Conservation (phyloP, 1,139 yeast genomes). For the Lodderomyces oxycetoniae region DNA sequence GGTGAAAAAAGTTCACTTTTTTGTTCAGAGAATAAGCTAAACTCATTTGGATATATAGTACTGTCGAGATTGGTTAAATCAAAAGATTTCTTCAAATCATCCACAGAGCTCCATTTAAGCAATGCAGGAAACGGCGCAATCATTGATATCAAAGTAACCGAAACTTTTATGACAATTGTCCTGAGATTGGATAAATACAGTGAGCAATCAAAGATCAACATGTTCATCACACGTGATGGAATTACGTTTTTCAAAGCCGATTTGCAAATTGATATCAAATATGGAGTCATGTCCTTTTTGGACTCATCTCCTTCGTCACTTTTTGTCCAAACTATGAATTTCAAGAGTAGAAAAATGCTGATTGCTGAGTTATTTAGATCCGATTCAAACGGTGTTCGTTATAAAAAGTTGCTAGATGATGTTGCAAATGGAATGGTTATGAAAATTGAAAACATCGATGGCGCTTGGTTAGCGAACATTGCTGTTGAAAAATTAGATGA, state of each 20-base stretch:
- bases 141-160: slow-evolving; percentile 45
- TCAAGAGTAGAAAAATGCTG: slow-evolving; percentile 13
- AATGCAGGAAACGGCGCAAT: slow-evolving; percentile 36
- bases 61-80: slow-evolving; percentile 42
- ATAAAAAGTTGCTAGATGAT: slow-evolving; percentile 42
- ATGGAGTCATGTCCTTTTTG: slow-evolving; percentile 48
- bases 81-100: slow-evolving; percentile 51
- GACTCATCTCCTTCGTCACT: slow-evolving; percentile 56
- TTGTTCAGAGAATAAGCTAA: slow-evolving; percentile 43
- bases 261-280: slow-evolving; percentile 40
- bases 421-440: slow-evolving; percentile 42
- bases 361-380: slow-evolving; percentile 48
- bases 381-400: slow-evolving; percentile 60
- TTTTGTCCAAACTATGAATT: slow-evolving; percentile 47
- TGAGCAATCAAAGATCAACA: slow-evolving; percentile 34
- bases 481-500: slow-evolving; percentile 18
- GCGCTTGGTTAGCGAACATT: slow-evolving; percentile 60
- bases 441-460: slow-evolving; percentile 61
- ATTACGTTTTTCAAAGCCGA: slow-evolving; percentile 46
- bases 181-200: slow-evolving; percentile 47
- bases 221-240: slow-evolving; percentile 61
- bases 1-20: slow-evolving; percentile 44
- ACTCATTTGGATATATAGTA: slow-evolving; percentile 41
- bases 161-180: slow-evolving; percentile 50
- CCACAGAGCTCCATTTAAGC: slow-evolving; percentile 19